These are phyloP conservation scores for Monosporascus sp. DNA, from an alignment of 2,329 filamentous ascomycete species.

Conservation along the genomic window DNA sequence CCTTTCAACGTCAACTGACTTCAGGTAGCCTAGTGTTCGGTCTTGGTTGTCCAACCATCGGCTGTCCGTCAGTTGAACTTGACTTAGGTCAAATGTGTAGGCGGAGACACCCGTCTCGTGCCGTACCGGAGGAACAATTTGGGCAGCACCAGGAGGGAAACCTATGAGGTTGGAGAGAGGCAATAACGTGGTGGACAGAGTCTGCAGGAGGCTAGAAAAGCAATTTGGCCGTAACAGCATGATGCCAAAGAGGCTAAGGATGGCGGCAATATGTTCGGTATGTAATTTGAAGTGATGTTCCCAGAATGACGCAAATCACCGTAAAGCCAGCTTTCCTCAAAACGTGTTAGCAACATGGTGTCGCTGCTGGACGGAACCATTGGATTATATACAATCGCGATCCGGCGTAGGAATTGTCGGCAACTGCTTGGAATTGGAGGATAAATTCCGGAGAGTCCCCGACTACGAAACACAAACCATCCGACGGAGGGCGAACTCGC, in stretches of 20 bases:
- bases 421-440: too few relatives aligned
- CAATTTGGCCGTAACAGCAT: background rate
- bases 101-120: conserved; percentile 28
- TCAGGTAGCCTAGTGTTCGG: conserved; percentile 41
- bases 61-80: conserved; percentile 32
- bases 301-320: too few relatives aligned
- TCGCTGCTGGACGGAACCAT: too few relatives aligned
- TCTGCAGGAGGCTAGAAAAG: background rate
- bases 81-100: conserved; percentile 34
- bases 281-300: too few relatives aligned
- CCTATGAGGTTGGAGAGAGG: background rate
- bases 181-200: background rate
- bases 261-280: too few relatives aligned
- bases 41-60: conserved; percentile 40
- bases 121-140: conserved; percentile 20
- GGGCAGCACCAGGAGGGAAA: conserved; percentile 8
- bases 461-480: too few relatives aligned
- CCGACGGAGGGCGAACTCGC: too few relatives aligned
- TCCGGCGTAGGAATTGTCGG: too few relatives aligned
- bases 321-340: too few relatives aligned
- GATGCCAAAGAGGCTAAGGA: background rate
- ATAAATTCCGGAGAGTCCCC: too few relatives aligned
- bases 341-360: too few relatives aligned
- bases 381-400: too few relatives aligned
- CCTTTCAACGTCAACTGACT: conserved; percentile 38